phyloP scores from a whole-genome alignment of 345 rosid species.

The Acer saccharum region DNA sequence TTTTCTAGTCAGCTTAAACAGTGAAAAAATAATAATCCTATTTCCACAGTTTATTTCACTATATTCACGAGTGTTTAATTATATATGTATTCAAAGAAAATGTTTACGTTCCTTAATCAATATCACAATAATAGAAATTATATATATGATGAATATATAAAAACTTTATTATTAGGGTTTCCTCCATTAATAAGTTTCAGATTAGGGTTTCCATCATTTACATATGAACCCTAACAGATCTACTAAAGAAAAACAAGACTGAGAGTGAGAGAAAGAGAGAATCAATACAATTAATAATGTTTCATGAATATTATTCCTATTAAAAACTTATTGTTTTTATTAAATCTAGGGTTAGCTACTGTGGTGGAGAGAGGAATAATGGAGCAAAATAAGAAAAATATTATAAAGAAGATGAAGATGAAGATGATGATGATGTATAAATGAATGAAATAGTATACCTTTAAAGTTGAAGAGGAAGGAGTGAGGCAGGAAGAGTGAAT shows the following conservation, averaged over 20 bases:
- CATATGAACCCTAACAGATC: not conserved
- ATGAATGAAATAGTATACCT: slow-evolving; percentile 20
- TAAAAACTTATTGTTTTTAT: not conserved
- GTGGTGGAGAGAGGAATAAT: not conserved
- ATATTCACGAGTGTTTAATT: not conserved
- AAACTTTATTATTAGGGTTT: not conserved
- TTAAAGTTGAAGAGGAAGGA: slow-evolving; percentile 37
- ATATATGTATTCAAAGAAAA: not conserved
- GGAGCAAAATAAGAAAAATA: not conserved
- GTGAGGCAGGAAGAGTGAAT: slow-evolving; percentile 28
- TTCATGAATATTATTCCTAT: no score
- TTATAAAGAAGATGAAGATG: not conserved
- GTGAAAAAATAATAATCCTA: not conserved
- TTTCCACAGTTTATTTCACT: not conserved
- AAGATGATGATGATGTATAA: no score
- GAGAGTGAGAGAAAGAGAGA: no score
- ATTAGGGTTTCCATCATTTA: not conserved
- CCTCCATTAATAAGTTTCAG: not conserved
- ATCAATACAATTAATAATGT: no score
- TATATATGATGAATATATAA: not conserved
- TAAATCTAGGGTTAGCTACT: not conserved
- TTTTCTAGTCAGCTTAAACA: not conserved
- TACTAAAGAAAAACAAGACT: no score
- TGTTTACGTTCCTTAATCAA: not conserved
- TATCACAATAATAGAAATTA: not conserved